Evolutionary conservation across 192 early-diverging fungal genomes (phyloP).

Genomic region (Gaertneriomyces sp.): DNA sequence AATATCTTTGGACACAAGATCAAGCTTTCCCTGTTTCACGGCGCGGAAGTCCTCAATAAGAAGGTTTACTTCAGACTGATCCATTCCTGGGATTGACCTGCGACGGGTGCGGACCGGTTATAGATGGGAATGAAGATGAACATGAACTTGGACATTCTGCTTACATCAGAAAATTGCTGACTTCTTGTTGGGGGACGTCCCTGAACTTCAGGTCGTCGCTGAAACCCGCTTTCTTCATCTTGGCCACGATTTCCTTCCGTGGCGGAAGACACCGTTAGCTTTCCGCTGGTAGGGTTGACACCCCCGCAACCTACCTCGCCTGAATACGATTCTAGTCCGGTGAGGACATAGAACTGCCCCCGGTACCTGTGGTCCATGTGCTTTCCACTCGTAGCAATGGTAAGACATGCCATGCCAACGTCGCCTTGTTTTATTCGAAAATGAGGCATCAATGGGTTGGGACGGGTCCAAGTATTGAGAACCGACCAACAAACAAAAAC

Average conservation of each 20-base stretch:
- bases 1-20: not conserved
- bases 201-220: not conserved
- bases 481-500: no score
- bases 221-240: slow-evolving; percentile 1
- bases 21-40: not conserved
- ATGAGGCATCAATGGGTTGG: no score
- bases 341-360: not conserved
- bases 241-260: not conserved
- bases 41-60: slow-evolving; percentile 6
- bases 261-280: not conserved
- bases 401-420: not conserved
- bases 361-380: not conserved
- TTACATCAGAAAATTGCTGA: slow-evolving; percentile 1
- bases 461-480: no score
- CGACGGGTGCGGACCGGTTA: not conserved
- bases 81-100: slow-evolving; percentile 9
- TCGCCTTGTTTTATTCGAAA: not conserved
- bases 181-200: slow-evolving; percentile 5
- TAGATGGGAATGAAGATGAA: not conserved
- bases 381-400: slow-evolving; percentile 4
- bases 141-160: not conserved
- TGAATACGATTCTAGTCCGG: not conserved
- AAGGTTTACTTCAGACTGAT: not conserved
- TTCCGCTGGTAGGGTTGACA: not conserved
- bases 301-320: not conserved